A percentile compares a stretch with the other conserved stretches of the same genome.
Evolutionary conservation across 305 asterid species (phyloP).

Genomic region (Fraxinus paxiana): DNA sequence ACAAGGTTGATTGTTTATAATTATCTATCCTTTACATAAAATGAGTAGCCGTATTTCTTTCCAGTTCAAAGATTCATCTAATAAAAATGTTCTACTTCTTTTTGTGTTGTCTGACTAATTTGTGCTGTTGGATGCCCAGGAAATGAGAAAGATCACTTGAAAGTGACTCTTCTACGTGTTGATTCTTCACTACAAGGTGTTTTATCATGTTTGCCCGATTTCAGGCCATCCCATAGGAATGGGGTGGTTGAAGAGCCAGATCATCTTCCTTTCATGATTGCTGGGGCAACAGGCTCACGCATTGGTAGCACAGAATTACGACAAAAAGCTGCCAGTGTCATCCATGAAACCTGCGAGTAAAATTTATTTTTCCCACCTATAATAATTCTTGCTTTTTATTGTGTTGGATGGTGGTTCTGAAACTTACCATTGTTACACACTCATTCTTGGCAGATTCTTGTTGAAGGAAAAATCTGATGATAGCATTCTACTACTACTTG

Average conservation of each 20-base stretch:
- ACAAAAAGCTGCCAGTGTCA: slow-evolving; percentile 76
- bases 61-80: slow-evolving; percentile 13
- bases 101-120: slow-evolving; percentile 27
- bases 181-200: slow-evolving; percentile 97
- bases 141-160: slow-evolving; percentile 93
- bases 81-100: slow-evolving; percentile 8
- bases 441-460: slow-evolving; percentile 60
- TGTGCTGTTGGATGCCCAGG: slow-evolving; percentile 54
- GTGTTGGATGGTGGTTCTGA: slow-evolving; percentile 23
- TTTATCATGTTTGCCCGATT: slow-evolving; percentile 95
- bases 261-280: slow-evolving; percentile 59
- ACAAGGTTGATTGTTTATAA: slow-evolving; percentile 1
- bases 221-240: slow-evolving; percentile 69
- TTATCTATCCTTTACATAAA: slow-evolving; percentile 8
- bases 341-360: slow-evolving; percentile 88
- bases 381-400: slow-evolving; percentile 14
- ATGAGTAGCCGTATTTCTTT: slow-evolving; percentile 15
- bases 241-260: slow-evolving; percentile 65
- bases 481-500: slow-evolving; percentile 84
- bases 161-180: slow-evolving; percentile 96
- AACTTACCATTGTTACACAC: slow-evolving; percentile 23
- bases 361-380: slow-evolving; percentile 16
- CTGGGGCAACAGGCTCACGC: slow-evolving; percentile 90
- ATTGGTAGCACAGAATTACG: slow-evolving; percentile 86
- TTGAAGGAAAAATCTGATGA: slow-evolving; percentile 94